Percentiles rank a stretch among this genome's conserved stretches.
These are phyloP conservation scores for Alisma plantagoaquatica DNA, from an alignment of 106 monocot genomes.

Conservation along the genomic window DNA sequence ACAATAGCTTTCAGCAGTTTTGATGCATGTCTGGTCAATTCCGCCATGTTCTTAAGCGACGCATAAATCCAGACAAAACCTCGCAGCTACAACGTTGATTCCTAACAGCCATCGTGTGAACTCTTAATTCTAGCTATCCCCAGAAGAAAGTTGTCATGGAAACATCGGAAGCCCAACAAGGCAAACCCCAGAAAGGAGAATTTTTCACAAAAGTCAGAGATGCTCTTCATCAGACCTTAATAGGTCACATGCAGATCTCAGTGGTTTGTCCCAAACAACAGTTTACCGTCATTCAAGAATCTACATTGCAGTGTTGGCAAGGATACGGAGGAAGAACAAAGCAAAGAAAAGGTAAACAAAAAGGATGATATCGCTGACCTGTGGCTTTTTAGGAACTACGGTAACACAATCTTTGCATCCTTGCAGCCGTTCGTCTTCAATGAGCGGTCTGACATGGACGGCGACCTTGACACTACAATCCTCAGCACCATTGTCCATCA, in stretches of 20 bases:
- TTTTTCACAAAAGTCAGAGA: background rate
- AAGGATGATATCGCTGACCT: slow-evolving; percentile 28
- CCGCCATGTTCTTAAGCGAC: too few relatives aligned
- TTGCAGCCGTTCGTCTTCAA: slow-evolving; percentile 79
- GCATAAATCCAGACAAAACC: too few relatives aligned
- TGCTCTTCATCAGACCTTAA: background rate
- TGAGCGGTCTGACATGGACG: slow-evolving; percentile 83
- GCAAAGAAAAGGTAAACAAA: background rate
- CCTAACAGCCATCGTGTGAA: too few relatives aligned
- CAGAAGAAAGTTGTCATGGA: too few relatives aligned
- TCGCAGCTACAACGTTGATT: too few relatives aligned
- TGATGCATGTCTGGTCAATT: too few relatives aligned
- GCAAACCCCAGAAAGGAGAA: background rate
- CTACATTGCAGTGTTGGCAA: too few relatives aligned
- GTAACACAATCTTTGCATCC: slow-evolving; percentile 90
- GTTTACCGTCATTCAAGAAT: too few relatives aligned
- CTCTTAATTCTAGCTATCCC: too few relatives aligned
- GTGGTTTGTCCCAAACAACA: background rate
- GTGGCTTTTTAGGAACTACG: slow-evolving; percentile 65
- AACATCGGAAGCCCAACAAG: too few relatives aligned
- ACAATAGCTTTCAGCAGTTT: too few relatives aligned
- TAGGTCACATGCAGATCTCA: background rate
- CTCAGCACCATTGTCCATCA: slow-evolving; percentile 72
- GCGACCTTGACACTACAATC: slow-evolving; percentile 97
- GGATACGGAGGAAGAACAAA: background rate